Conservation (phyloP, 2,329 filamentous ascomycete genomes). For the Alternaria incomplexa region DNA sequence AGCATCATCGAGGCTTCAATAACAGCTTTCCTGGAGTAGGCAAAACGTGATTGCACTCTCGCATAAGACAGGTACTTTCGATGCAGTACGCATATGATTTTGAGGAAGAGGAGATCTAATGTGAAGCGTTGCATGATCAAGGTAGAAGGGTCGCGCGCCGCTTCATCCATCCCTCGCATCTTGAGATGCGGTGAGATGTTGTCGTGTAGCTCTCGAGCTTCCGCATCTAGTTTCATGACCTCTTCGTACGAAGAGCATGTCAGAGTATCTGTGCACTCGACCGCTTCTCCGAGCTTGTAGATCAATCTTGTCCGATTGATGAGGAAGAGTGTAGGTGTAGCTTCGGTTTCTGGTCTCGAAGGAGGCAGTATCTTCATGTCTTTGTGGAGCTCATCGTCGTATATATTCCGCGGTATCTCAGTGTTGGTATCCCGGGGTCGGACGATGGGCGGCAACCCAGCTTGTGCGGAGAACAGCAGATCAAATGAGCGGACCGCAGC, state of each 20-base stretch:
- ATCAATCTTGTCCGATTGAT: constrained; percentile 74
- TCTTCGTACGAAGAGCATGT: constrained; percentile 68
- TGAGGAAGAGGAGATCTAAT: constrained; percentile 84
- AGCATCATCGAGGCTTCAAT: constrained; percentile 87
- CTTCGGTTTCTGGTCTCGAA: constrained; percentile 70
- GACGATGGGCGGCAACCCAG: constrained; percentile 68
- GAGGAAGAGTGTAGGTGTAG: constrained; percentile 80
- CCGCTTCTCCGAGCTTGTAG: constrained; percentile 72
- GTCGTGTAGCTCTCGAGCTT: constrained; percentile 63
- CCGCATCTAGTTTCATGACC: constrained; percentile 65
- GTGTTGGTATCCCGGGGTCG: constrained; percentile 77
- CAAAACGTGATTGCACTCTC: constrained; percentile 75
- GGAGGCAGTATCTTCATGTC: constrained; percentile 71
- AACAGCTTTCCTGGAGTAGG: constrained; percentile 81
- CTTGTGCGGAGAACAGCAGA: constrained; percentile 77
- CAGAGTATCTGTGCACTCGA: constrained; percentile 69
- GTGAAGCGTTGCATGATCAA: constrained; percentile 82
- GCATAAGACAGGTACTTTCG: constrained; percentile 83
- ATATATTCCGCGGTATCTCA: constrained; percentile 75
- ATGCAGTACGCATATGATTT: constrained; percentile 87
- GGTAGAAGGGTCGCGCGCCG: constrained; percentile 70
- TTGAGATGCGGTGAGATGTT: constrained; percentile 81
- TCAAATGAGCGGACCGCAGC: constrained; percentile 75
- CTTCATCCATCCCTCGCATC: constrained; percentile 75
- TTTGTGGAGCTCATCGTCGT: constrained; percentile 79